phyloP scores from a whole-genome alignment of 106 monocot species.

The Platanthera zijinensis region DNA sequence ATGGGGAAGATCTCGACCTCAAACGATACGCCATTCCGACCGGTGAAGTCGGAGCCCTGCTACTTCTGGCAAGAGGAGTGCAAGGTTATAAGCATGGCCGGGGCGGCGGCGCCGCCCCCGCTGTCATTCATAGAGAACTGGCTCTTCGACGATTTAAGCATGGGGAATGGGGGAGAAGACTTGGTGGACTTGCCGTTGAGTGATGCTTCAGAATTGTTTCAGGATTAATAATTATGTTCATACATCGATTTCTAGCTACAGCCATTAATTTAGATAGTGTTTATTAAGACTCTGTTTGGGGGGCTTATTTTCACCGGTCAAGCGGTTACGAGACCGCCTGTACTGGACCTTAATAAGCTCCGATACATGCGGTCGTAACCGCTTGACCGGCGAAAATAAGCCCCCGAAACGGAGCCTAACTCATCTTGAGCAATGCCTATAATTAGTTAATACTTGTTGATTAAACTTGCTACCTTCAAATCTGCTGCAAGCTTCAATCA shows the following conservation, averaged over 20 bases:
- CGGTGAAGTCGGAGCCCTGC: conserved; percentile 7
- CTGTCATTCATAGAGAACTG: conserved; percentile 33
- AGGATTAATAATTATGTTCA: background rate
- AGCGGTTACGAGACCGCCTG: no score
- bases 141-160: conserved; percentile 34
- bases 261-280: no score
- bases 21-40: background rate
- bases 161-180: conserved; percentile 6
- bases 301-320: no score
- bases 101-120: background rate
- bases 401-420: no score
- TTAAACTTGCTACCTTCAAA: background rate
- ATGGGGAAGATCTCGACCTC: background rate
- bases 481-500: background rate
- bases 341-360: no score
- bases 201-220: conserved; percentile 9
- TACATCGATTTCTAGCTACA: no score
- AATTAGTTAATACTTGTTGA: background rate
- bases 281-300: no score
- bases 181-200: conserved; percentile 10
- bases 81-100: conserved; percentile 6
- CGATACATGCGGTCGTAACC: no score
- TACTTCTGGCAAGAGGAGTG: conserved; percentile 6
- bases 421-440: no score
- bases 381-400: no score